These are phyloP conservation scores for Solanum neorickii DNA, from an alignment of 257 asterid species.

Conservation along the genomic window DNA sequence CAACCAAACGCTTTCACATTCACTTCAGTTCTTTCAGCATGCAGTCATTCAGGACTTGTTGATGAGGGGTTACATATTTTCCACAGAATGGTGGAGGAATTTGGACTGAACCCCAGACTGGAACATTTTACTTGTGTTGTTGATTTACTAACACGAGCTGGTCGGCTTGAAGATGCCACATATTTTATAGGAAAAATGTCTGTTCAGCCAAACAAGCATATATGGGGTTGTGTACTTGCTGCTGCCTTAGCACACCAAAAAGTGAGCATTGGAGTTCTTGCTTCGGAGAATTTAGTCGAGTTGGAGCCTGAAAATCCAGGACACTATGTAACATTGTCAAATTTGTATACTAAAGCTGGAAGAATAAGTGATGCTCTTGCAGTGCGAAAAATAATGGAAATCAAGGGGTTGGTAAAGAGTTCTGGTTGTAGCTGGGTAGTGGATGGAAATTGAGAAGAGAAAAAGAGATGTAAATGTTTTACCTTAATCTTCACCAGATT, in stretches of 20 bases:
- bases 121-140: slow-evolving; percentile 27
- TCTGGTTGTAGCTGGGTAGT: slow-evolving; percentile 21
- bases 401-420: slow-evolving; percentile 23
- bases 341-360: slow-evolving; percentile 29
- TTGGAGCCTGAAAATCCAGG: slow-evolving; percentile 37
- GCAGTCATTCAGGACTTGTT: slow-evolving; percentile 36
- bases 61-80: slow-evolving; percentile 20
- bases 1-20: slow-evolving; percentile 20
- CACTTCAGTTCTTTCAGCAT: slow-evolving; percentile 31
- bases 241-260: slow-evolving; percentile 10
- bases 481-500: not conserved
- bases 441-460: slow-evolving; percentile 3
- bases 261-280: slow-evolving; percentile 14
- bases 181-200: slow-evolving; percentile 15
- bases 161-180: slow-evolving; percentile 32
- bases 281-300: slow-evolving; percentile 11
- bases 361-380: slow-evolving; percentile 18
- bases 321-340: slow-evolving; percentile 32
- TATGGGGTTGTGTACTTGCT: slow-evolving; percentile 33
- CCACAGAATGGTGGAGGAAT: slow-evolving; percentile 14
- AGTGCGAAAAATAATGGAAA: slow-evolving; percentile 20
- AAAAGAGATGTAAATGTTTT: not conserved
- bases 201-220: slow-evolving; percentile 13
- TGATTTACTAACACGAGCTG: slow-evolving; percentile 35
- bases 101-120: slow-evolving; percentile 12